phyloP scores from a whole-genome alignment of 805 yeast species.

The Saccharomyces jurei region DNA sequence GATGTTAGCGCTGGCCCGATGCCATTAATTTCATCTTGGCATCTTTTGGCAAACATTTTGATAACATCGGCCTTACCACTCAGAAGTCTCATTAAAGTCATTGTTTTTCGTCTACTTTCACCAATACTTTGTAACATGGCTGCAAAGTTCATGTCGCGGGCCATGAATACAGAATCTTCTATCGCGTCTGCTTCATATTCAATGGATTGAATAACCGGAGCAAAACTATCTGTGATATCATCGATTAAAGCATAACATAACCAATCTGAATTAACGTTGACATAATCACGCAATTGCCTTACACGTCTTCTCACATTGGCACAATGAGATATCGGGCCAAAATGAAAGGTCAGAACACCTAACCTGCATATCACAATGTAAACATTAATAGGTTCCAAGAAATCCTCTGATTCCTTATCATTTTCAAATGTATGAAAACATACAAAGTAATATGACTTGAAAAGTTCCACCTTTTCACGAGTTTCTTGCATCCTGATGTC shows the following conservation, averaged over 20 bases:
- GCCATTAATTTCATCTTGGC: conserved; percentile 53
- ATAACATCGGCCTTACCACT: conserved; percentile 92
- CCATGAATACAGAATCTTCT: conserved; percentile 68
- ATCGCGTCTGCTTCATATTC: conserved; percentile 73
- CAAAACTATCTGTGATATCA: conserved; percentile 74
- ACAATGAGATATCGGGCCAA: conserved; percentile 58
- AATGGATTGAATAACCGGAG: conserved; percentile 63
- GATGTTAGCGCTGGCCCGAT: conserved; percentile 32
- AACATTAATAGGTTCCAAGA: conserved; percentile 65
- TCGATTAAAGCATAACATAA: conserved; percentile 68
- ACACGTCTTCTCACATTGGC: conserved; percentile 73
- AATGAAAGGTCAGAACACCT: conserved; percentile 59
- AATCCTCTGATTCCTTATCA: conserved; percentile 69
- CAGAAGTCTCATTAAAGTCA: conserved; percentile 78
- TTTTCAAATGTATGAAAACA: conserved; percentile 92
- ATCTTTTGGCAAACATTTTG: conserved; percentile 86
- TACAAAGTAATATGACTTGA: conserved; percentile 80
- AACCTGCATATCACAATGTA: conserved; percentile 60
- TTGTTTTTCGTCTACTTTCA: conserved; percentile 76
- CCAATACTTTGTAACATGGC: conserved; percentile 73
- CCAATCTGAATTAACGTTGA: conserved; percentile 70
- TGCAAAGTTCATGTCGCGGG: conserved; percentile 63
- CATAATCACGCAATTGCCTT: conserved; percentile 64
- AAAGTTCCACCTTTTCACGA: conserved; percentile 89
- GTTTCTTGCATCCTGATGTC: conserved; percentile 92